These are phyloP conservation scores for Talaromyces islandicus DNA, from an alignment of 2,329 filamentous ascomycete species.

Conservation along the genomic window DNA sequence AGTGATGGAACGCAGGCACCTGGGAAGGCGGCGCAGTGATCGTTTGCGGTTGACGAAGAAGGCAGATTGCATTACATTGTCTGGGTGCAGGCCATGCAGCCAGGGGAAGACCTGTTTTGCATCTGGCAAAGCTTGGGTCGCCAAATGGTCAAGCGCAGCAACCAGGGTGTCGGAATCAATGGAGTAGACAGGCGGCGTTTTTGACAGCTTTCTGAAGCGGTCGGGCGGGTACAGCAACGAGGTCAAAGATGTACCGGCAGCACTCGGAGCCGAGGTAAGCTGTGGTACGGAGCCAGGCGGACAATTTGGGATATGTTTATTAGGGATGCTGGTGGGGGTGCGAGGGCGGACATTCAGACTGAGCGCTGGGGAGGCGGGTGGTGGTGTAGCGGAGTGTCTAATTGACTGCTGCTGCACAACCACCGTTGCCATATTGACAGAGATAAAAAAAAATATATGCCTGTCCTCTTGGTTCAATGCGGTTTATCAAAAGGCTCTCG, in stretches of 20 bases:
- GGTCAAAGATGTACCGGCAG: conserved; percentile 48
- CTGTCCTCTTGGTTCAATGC: not conserved
- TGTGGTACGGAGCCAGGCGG: conserved; percentile 66
- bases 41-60: conserved; percentile 80
- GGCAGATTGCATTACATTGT: conserved; percentile 80
- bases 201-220: conserved; percentile 52
- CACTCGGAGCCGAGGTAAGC: conserved; percentile 57
- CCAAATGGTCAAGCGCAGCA: conserved; percentile 66
- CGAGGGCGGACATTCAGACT: conserved; percentile 53
- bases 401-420: conserved; percentile 42
- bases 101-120: conserved; percentile 88
- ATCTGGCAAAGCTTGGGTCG: conserved; percentile 76
- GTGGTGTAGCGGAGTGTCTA: conserved; percentile 44
- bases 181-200: conserved; percentile 60
- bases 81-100: conserved; percentile 86
- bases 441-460: not conserved
- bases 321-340: conserved; percentile 63
- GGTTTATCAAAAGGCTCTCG: not conserved
- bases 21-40: conserved; percentile 63
- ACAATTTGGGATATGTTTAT: conserved; percentile 86
- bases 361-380: conserved; percentile 45
- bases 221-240: conserved; percentile 73
- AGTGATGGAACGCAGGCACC: conserved; percentile 73
- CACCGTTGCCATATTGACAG: conserved; percentile 38
- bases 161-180: conserved; percentile 65